Base-by-base conservation (phyloP, 2,329 filamentous ascomycete genomes). In the Cordyceps cicadae region DNA sequence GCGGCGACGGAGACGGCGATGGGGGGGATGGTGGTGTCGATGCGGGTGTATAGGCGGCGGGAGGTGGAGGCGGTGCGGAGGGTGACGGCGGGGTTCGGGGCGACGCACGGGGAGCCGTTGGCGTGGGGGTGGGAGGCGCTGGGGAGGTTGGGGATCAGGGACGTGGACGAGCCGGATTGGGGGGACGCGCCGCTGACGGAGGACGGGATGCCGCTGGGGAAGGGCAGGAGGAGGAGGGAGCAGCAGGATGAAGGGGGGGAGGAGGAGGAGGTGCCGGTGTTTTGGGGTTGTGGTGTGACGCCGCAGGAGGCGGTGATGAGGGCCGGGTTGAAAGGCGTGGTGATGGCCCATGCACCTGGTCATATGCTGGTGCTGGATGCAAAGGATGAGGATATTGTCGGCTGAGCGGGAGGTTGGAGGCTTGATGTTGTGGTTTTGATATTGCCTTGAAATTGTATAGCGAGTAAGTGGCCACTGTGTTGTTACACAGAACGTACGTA, bases 271-370 rank as follows among this genome's bases (percentile, higher is more conserved):
- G 74, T 85, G 34, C 82, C 81, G 0, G 78, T 84, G 4, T 85
- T 85, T 64, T 83, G 85, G 83, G 85, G 82, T 0, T 88, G 85
- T 67, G 85, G 85, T 39, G 84, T 87, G 12, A 87, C 85, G 43
- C 84, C 86, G 1, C 85, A 87, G 67, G 80, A 86, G 67, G 84
- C 83, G 15, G 81, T 87, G 1, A 80, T 85, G 76, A 75, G 74
- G 61, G 81, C 83, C 5, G 72, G 69, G 8, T 66, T 86, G 51
- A 66, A 80, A 52, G 85, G 85, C 0, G 74, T 76, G 1, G 76
- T 87, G 1, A 83, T 88, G 75, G 81, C 78, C 0, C 85, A 88
- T 72, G 78, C 79, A 19, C 84, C 84, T 0, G 83, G 83, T 0
- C 76, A 85, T 68, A 87, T 87, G 84, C 67, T 87, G 48, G 71